phyloP scores from a whole-genome alignment of 257 asterid genomes.

The Rehmannia glutinosa region DNA sequence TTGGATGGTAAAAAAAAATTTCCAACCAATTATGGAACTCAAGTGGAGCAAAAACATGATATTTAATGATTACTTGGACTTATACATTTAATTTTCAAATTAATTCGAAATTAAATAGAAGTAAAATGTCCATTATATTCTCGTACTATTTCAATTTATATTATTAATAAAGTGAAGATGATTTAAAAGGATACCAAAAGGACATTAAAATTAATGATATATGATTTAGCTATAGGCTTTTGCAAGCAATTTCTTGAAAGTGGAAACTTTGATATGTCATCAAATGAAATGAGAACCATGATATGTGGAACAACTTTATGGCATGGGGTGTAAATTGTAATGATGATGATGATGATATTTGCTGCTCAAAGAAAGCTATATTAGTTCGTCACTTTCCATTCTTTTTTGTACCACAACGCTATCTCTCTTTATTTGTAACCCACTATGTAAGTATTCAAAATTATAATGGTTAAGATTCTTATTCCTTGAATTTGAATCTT shows the following conservation, averaged over 20 bases:
- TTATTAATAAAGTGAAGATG: neutral
- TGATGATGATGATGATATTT: neutral
- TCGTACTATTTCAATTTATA: neutral
- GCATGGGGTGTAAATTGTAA: neutral
- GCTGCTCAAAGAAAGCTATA: neutral
- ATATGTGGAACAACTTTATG: constrained; percentile 28
- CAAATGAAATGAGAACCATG: constrained; percentile 19
- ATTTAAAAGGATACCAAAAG: neutral
- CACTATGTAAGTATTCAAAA: constrained; percentile 1
- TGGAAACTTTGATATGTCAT: constrained; percentile 17
- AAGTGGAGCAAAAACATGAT: neutral
- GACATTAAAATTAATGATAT: neutral
- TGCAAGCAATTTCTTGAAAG: neutral
- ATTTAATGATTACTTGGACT: neutral
- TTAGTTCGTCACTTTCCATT: constrained; percentile 21
- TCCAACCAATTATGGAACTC: neutral
- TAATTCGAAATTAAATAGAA: neutral
- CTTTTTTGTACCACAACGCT: neutral
- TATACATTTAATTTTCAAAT: neutral
- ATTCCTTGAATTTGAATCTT: constrained; percentile 27
- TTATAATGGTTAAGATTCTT: constrained; percentile 23
- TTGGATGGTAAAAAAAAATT: neutral
- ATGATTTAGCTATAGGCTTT: too few relatives aligned
- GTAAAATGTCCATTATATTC: neutral
- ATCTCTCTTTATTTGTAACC: constrained; percentile 21